Evolutionary conservation across 2,329 filamentous ascomycete genomes (phyloP).

Genomic region (Pseudocercospora musae): DNA sequence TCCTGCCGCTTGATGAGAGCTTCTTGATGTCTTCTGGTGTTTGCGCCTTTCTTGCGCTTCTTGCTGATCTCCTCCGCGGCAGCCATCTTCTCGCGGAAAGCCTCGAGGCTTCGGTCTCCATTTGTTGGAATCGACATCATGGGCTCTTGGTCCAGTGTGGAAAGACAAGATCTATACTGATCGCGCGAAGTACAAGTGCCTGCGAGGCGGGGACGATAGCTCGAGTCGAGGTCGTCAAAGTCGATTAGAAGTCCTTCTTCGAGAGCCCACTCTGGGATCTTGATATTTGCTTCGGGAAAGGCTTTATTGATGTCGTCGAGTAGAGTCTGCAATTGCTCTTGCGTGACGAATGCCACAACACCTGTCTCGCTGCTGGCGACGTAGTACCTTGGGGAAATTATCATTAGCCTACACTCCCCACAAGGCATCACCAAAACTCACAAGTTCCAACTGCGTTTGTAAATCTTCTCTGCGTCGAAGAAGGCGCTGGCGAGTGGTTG

Average conservation of each 20-base stretch:
- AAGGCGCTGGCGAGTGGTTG: constrained; percentile 53
- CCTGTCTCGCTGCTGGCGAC: constrained; percentile 34
- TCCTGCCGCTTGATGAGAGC: constrained; percentile 52
- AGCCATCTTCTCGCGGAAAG: constrained; percentile 56
- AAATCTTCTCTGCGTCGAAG: constrained; percentile 59
- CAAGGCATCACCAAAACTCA: constrained; percentile 46
- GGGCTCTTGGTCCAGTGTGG: constrained; percentile 29
- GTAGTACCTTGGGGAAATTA: constrained; percentile 27
- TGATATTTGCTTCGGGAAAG: constrained; percentile 53
- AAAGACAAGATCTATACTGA: constrained; percentile 38
- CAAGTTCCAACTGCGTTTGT: constrained; percentile 69
- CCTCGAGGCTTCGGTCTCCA: constrained; percentile 40
- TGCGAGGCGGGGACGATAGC: constrained; percentile 66
- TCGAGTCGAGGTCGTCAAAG: constrained; percentile 64
- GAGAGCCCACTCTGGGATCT: constrained; percentile 55
- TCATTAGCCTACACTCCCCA: background rate
- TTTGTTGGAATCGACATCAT: constrained; percentile 8
- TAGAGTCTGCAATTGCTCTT: constrained; percentile 62
- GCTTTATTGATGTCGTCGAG: constrained; percentile 61
- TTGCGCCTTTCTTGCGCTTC: constrained; percentile 42
- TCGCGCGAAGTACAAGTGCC: constrained; percentile 53
- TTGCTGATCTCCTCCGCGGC: constrained; percentile 50
- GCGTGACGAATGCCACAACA: constrained; percentile 66
- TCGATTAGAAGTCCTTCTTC: constrained; percentile 57
- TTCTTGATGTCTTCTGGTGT: constrained; percentile 29